Base-by-base conservation (phyloP, 306 rosid species). In the Calophaca sinica region DNA sequence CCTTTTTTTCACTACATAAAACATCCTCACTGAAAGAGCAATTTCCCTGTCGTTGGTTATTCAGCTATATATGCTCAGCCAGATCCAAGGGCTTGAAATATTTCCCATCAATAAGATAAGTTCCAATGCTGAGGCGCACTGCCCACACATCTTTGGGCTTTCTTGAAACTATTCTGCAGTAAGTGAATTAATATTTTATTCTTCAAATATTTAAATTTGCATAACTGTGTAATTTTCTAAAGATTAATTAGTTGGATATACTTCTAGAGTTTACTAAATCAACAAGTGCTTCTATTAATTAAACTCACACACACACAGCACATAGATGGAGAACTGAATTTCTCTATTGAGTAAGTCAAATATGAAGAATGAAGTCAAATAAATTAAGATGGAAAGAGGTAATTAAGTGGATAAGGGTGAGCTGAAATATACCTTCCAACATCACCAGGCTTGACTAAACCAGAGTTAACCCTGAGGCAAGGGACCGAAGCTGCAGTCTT, bases 91-190 rank as follows among this genome's bases (percentile, higher is more conserved):
- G 92, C 88, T 73, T 79, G 79, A 91, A 93, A 80, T 93, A 93
- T 72, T 87, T 89, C 7, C 97, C 93, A 80, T 91, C 96, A n/a
- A 91, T 79, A 9, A 93, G 96, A 67, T 86, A 89, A 39, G 96
- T 91, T 49, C 97, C 98, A 70, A 89, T 82, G 63, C 79, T 67
- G 12, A 93, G 86, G 15, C 98, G 80, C 62, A 93, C 86, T 9
- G 91, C 96, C 96, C 97, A 93, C 45, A 93, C 90, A 82, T 93
- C 96, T 75, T 82, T 89, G 2, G 97, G 94, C 78, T 89, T 93
- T 83, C 98, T 91, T 74, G 97, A 91, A 69, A 93, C 84, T 69
- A 89, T 88, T 79, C 96, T 93, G 91, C 26, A 39, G 3, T 39
- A 6, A 39, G 44, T 4, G 7, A 33, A 32, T 32, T 32, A 32